Evolutionary conservation across 2,329 filamentous ascomycete species (phyloP), one percentile per base, ranked within the genome.

Genomic region (Fusarium caatingaense): DNA sequence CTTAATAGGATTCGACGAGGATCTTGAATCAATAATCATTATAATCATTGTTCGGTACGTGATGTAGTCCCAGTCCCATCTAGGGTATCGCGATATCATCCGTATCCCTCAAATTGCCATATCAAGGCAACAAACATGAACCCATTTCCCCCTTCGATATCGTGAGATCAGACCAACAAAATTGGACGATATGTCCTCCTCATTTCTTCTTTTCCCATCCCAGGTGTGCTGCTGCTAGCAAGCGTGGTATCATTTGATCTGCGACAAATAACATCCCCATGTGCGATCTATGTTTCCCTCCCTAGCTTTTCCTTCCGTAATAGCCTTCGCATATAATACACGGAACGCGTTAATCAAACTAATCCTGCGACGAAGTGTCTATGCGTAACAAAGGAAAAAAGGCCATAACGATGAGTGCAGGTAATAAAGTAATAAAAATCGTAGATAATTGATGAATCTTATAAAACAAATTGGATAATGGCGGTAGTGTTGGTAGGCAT

Each of bases 271-370:
- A 60, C 37, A 57, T 58, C 56, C 48, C 51, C 47, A 50, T 37
- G 15, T 40, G 40, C 32, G 55, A 46, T 69, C 50, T 66, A 72
- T 74, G 49, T 59, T 60, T 44, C 46, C 64, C 58, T 45, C 55
- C 45, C 23, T 37, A 47, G 40, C 55, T 51, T 60, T 56, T 32
- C 34, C 40, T 64, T 50, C 18, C 16, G 18, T 56, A n/a, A 6
- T 56, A 21, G 6, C 42, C 59, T 42, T 54, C 50, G 54, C 54
- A 46, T 72, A 74, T 72, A 53, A 72, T 71, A 66, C 71, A 75
- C 73, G 41, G 46, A 65, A 73, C 56, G 60, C 63, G 55, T 69
- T 30, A 64, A 64, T 45, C 45, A 47, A 60, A 56, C 44, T 48
- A 55, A 51, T 53, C 47, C 45, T 58, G 53, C 32, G 25, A 59